Evolutionary conservation across 2,329 filamentous ascomycete genomes (phyloP), one percentile per base, ranked within the genome.

Genomic region (Davidsoniella neocaledoniae): DNA sequence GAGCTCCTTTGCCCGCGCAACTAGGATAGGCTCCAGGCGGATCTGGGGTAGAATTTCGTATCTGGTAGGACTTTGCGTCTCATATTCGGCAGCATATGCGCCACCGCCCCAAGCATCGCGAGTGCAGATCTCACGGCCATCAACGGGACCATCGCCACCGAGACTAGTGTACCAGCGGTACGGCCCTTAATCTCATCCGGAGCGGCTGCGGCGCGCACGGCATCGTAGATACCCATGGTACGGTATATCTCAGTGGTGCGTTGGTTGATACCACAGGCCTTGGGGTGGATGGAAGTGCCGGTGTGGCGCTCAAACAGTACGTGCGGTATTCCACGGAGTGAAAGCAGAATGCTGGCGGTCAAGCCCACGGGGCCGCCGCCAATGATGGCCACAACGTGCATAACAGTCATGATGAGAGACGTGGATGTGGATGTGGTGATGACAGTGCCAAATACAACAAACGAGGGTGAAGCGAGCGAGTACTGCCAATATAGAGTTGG

Each of bases 391-490:
- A 50, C 26, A n/a, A 26, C 42, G 17, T 45, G 36, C 16, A 33
- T 29, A 12, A 23, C 17, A n/a, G 38, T 14, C 29, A 41, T 50
- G 17, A 19, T 36, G 12, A 21, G 23, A 26, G 23, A 29, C 29
- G 50, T 23, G 21, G 21, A 29, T 39, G 50, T 23, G 21, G 21
- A 23, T 23, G 21, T 23, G 21, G 21, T 46, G 49, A 54, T 53
- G 54, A 54, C 57, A 50, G 56, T 56, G 56, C 21, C 59, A 54
- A 55, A 56, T 23, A 23, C 21, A 23, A 5, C 21, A 5, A 23
- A 23, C 4, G 21, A 23, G 21, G 21, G 56, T 57, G 58, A 54
- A 54, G 57, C 58, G 56, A 51, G 57, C 55, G 56, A 36, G 43
- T 26, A 17, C 21, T 26, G 43, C 6, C 12, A 45, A 26, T 19